Evolutionary conservation across 495 filamentous ascomycete genomes (phyloP).

Genomic region (Aspergillus cavernicola): DNA sequence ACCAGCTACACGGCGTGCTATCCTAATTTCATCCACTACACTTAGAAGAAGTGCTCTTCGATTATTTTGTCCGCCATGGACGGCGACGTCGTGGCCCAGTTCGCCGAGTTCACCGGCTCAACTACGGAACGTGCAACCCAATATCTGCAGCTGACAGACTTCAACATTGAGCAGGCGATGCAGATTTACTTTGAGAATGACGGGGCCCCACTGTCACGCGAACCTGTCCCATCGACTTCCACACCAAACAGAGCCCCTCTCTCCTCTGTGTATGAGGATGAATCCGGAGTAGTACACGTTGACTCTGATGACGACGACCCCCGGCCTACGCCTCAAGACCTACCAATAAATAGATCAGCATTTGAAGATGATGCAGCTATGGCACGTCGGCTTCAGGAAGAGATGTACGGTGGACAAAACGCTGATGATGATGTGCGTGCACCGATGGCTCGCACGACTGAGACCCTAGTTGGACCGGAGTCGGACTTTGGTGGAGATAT

Average conservation of each 20-base stretch:
- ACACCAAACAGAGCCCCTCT: conserved; percentile 22
- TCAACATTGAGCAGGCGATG: conserved; percentile 78
- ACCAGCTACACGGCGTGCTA: background rate
- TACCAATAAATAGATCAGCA: conserved; percentile 15
- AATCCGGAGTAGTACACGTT: conserved; percentile 62
- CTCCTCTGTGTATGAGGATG: conserved; percentile 41
- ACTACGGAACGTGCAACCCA: conserved; percentile 62
- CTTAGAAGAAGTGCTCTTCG: conserved; percentile 1
- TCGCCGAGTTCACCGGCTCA: conserved; percentile 62
- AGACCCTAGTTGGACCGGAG: conserved; percentile 79
- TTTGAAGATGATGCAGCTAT: conserved; percentile 91
- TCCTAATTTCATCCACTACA: background rate
- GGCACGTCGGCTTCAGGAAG: conserved; percentile 85
- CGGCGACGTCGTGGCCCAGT: conserved; percentile 46
- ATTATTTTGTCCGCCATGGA: conserved; percentile 57
- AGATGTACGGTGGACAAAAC: conserved; percentile 64
- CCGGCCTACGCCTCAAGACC: conserved; percentile 20
- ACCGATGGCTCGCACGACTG: conserved; percentile 85
- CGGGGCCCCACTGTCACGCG: conserved; percentile 49
- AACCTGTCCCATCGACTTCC: conserved; percentile 32
- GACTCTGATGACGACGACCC: conserved; percentile 57
- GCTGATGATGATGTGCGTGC: conserved; percentile 72
- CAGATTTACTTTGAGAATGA: conserved; percentile 84
- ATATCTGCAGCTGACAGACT: conserved; percentile 79
- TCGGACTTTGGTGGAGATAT: conserved; percentile 57